These are phyloP conservation scores for Ricinus communis DNA, from an alignment of 345 rosid genomes.

Conservation along the genomic window DNA sequence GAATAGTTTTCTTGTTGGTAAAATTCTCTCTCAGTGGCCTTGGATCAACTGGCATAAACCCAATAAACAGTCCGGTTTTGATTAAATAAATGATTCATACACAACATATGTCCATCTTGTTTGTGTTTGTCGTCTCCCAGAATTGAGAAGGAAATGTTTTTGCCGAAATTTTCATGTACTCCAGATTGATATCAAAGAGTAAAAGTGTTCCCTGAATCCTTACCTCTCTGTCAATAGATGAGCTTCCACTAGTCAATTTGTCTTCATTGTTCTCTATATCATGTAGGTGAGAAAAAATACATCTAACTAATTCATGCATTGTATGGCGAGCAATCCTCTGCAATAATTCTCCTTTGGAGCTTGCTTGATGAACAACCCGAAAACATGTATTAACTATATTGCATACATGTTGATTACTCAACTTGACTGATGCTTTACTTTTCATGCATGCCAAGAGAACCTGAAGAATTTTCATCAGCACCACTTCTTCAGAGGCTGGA, in stretches of 20 bases:
- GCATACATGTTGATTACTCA: slow-evolving; percentile 74
- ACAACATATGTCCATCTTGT: background rate
- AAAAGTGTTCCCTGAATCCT: slow-evolving; percentile 4
- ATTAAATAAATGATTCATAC: background rate
- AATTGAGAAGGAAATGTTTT: background rate
- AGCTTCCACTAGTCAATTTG: slow-evolving; percentile 24
- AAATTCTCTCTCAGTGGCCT: background rate
- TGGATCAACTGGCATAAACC: background rate
- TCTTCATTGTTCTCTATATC: slow-evolving; percentile 29
- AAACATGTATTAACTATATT: slow-evolving; percentile 64
- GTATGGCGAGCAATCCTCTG: slow-evolving; percentile 75
- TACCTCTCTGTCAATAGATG: slow-evolving; percentile 37
- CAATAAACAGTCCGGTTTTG: background rate
- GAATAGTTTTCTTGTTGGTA: background rate
- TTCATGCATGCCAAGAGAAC: slow-evolving; percentile 78
- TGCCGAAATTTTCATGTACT: background rate
- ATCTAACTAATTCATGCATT: slow-evolving; percentile 70
- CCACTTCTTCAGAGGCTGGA: slow-evolving; percentile 77
- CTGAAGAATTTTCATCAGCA: slow-evolving; percentile 77
- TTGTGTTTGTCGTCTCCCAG: background rate
- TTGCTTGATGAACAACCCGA: slow-evolving; percentile 73
- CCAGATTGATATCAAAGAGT: slow-evolving; percentile 5
- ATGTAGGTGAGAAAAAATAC: slow-evolving; percentile 69
- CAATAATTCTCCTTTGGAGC: slow-evolving; percentile 68
- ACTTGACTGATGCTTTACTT: slow-evolving; percentile 58